Percentiles rank a stretch among this genome's conserved stretches.
Conservation (phyloP, 768 basidiomycete species). For the Podaxis sp. region DNA sequence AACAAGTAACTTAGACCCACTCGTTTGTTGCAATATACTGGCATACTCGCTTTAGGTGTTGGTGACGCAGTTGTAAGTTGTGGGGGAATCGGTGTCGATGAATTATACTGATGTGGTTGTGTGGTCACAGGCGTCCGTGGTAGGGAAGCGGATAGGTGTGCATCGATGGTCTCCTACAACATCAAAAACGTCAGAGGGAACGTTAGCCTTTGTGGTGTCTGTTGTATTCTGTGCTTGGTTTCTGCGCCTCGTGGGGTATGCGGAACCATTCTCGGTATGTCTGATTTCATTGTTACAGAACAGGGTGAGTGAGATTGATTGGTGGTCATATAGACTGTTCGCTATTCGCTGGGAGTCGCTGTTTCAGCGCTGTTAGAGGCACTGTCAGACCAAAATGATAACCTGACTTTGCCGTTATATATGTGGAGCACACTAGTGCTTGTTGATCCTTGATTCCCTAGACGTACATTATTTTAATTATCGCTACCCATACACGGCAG, state of each 20-base stretch:
- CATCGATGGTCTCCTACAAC: conserved; percentile 82
- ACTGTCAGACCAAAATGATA: conserved; percentile 94
- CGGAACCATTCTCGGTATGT: conserved; percentile 76
- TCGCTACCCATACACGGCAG: background rate
- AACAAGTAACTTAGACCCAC: conserved; percentile 29
- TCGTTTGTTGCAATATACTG: conserved; percentile 62
- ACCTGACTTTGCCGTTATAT: conserved; percentile 92
- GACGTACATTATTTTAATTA: conserved; percentile 4
- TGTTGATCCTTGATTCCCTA: conserved; percentile 26
- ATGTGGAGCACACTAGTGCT: conserved; percentile 88
- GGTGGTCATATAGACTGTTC: conserved; percentile 42
- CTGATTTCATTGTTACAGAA: background rate
- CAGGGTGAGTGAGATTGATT: background rate
- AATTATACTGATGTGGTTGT: background rate
- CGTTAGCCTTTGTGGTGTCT: conserved; percentile 71
- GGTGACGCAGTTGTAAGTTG: conserved; percentile 85
- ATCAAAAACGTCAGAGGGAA: conserved; percentile 90
- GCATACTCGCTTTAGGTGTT: conserved; percentile 83
- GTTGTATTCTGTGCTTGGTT: conserved; percentile 66
- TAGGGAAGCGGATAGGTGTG: conserved; percentile 80
- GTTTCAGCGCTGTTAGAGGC: conserved; percentile 81
- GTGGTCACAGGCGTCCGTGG: conserved; percentile 73
- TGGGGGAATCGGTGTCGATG: background rate
- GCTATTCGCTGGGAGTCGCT: conserved; percentile 62
- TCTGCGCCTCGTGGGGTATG: conserved; percentile 65